phyloP scores from a whole-genome alignment of 2,329 filamentous ascomycete genomes.

The Aspergillus piperis region DNA sequence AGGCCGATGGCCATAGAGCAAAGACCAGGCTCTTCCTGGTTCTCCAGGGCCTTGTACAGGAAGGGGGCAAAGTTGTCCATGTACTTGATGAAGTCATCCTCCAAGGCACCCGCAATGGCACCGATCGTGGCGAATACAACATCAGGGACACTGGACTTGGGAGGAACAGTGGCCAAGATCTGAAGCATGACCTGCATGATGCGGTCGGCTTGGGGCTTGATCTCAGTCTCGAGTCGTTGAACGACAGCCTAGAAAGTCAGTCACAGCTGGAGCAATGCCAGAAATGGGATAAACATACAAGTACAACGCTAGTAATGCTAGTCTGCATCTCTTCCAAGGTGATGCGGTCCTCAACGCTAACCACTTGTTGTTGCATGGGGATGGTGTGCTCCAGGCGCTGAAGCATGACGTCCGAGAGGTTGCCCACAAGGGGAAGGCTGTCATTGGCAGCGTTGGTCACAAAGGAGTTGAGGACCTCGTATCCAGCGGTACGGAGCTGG shows the following conservation, averaged over 20 bases:
- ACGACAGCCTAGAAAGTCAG: conserved; percentile 66
- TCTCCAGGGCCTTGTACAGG: conserved; percentile 89
- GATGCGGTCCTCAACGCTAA: conserved; percentile 94
- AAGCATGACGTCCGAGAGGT: conserved; percentile 82
- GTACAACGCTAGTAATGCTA: conserved; percentile 84
- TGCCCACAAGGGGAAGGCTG: conserved; percentile 76
- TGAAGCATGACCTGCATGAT: conserved; percentile 90
- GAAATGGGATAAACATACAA: conserved; percentile 47
- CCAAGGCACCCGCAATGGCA: conserved; percentile 84
- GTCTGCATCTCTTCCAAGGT: conserved; percentile 98
- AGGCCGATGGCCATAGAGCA: conserved; percentile 97
- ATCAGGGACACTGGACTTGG: conserved; percentile 93
- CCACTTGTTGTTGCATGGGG: conserved; percentile 85
- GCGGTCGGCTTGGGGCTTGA: conserved; percentile 83
- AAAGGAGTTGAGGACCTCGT: conserved; percentile 95
- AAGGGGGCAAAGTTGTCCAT: conserved; percentile 94
- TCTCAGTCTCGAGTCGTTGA: conserved; percentile 85
- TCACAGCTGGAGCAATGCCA: not conserved
- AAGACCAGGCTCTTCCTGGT: conserved; percentile 90
- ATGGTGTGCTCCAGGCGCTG: conserved; percentile 89
- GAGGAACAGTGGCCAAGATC: conserved; percentile 72
- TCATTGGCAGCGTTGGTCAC: conserved; percentile 88
- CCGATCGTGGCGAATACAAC: conserved; percentile 90
- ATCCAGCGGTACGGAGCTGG: conserved; percentile 88
- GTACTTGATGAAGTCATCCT: conserved; percentile 93